Evolutionary conservation across 176 grass and related monocot genomes (phyloP), one percentile per base, ranked within the genome.

Genomic region (Tillandsia leiboldiana): DNA sequence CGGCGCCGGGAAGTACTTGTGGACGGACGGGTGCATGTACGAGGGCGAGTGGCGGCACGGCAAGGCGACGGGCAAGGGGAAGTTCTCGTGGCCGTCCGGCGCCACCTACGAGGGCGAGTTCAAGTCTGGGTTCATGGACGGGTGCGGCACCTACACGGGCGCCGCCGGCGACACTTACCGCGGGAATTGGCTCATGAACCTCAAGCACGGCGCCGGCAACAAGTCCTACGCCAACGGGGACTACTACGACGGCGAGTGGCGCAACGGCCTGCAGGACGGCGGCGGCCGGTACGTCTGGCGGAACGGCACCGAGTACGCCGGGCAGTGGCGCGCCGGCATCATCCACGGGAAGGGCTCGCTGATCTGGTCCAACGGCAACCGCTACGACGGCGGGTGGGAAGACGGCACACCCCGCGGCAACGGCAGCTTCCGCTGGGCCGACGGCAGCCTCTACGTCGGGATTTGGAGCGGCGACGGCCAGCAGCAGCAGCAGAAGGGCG

Each of bases 1-100:
- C 56, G 92, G 88, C 13, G 51, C 75, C 2, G 92, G 88, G 0
- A 96, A 96, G 76, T 96, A 96, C 57, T 75, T 91, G 18, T 96
- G 92, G 92, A 89, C 86, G 3, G 92, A 96, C 79, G 92, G 92
- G n/a, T 96, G 92, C 81, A 89, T 96, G 92, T 92, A 96, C 82
- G 88, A 96, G 53, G 92, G 92, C 13, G 88, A 96, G 28, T 96
- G 92, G 92, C 50, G 76, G 17, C 79, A 79, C 9, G 86, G 92
- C 15, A 88, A 91, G 84, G 89, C 86, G 1, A 92, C 70, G 2
- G 92, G 92, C 1, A 74, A 72, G 65, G 88, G 92, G 63, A 96
- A 87, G 78, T 96, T 96, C 76, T 96, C 88, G 12, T 96, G 92
- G 92, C 92, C 92, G 8, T 89, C 92, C 11, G 92, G 88, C 14